Percentiles rank a stretch among this genome's conserved stretches.
These are phyloP conservation scores for Lichina pygmaea DNA, from an alignment of 495 filamentous ascomycete species.

Conservation along the genomic window DNA sequence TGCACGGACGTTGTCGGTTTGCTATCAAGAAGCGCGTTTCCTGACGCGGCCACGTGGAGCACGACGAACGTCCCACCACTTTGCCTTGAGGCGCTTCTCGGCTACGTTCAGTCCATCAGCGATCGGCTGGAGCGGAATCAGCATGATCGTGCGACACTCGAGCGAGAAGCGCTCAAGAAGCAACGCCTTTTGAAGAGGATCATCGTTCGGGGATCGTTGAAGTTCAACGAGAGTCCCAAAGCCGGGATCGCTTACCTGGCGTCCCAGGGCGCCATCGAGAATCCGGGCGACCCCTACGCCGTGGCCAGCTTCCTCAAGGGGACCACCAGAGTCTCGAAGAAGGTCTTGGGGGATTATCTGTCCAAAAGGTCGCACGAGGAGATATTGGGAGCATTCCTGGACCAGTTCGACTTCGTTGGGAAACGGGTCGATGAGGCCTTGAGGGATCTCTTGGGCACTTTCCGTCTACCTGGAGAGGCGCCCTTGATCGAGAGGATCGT, in stretches of 20 bases:
- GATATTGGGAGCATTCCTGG: slow-evolving; percentile 60
- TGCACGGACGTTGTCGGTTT: slow-evolving; percentile 90
- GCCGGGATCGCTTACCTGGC: slow-evolving; percentile 66
- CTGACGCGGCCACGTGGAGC: slow-evolving; percentile 96
- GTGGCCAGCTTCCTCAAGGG: slow-evolving; percentile 66
- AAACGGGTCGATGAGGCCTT: slow-evolving; percentile 78
- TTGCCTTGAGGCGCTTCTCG: slow-evolving; percentile 73
- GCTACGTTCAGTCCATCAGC: slow-evolving; percentile 73
- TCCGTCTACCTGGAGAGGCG: slow-evolving; percentile 83
- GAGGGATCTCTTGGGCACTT: slow-evolving; percentile 64
- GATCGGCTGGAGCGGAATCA: slow-evolving; percentile 57
- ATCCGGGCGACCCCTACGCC: slow-evolving; percentile 38
- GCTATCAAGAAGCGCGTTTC: slow-evolving; percentile 79
- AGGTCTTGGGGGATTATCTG: slow-evolving; percentile 67
- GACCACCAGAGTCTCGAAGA: slow-evolving; percentile 72
- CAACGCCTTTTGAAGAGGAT: slow-evolving; percentile 57
- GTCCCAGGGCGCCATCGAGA: slow-evolving; percentile 56
- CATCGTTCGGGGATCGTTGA: slow-evolving; percentile 64
- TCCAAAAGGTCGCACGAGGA: slow-evolving; percentile 68
- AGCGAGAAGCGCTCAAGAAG: slow-evolving; percentile 30
- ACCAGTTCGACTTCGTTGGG: slow-evolving; percentile 59
- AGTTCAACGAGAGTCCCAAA: slow-evolving; percentile 90
- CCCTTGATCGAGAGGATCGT: slow-evolving; percentile 83
- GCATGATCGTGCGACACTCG: slow-evolving; percentile 35
- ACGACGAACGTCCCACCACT: slow-evolving; percentile 93